These are phyloP conservation scores for Apophysomyces ossiformis DNA, from an alignment of 371 early-diverging fungal species.

Conservation along the genomic window DNA sequence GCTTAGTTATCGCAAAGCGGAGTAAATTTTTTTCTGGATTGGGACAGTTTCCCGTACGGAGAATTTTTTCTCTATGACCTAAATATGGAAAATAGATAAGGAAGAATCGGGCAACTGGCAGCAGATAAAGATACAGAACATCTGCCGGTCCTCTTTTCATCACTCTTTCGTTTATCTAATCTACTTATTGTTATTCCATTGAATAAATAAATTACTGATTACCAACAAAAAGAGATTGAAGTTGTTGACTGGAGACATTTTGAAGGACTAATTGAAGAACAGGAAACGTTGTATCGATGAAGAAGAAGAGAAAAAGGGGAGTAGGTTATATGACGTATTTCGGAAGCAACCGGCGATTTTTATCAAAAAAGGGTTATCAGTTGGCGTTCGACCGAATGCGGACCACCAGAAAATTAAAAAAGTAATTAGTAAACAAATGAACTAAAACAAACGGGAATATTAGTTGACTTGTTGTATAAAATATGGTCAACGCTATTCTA, in stretches of 20 bases:
- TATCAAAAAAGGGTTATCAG: conserved; percentile 11
- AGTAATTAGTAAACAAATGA: neutral
- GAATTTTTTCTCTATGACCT: neutral
- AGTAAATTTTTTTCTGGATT: neutral
- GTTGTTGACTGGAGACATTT: too few species aligned
- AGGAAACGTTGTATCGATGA: neutral
- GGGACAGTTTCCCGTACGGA: neutral
- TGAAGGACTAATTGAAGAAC: neutral
- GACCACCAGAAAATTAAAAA: neutral
- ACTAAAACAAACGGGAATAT: neutral
- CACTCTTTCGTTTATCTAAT: too few species aligned
- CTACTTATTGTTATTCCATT: too few species aligned
- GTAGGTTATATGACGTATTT: conserved; percentile 7
- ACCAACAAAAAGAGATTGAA: too few species aligned
- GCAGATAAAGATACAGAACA: neutral
- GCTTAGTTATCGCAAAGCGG: too few species aligned
- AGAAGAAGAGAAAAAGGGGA: neutral
- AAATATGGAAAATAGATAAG: conserved; percentile 8
- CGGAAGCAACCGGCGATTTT: conserved; percentile 7
- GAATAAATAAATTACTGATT: too few species aligned
- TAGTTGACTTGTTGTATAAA: neutral
- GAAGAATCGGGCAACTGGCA: neutral
- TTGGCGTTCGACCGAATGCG: conserved; percentile 7
- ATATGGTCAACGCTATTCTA: neutral
- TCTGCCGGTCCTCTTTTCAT: too few species aligned